Evolutionary conservation across 495 filamentous ascomycete genomes (phyloP).

Genomic region (Tuber magnatum): DNA sequence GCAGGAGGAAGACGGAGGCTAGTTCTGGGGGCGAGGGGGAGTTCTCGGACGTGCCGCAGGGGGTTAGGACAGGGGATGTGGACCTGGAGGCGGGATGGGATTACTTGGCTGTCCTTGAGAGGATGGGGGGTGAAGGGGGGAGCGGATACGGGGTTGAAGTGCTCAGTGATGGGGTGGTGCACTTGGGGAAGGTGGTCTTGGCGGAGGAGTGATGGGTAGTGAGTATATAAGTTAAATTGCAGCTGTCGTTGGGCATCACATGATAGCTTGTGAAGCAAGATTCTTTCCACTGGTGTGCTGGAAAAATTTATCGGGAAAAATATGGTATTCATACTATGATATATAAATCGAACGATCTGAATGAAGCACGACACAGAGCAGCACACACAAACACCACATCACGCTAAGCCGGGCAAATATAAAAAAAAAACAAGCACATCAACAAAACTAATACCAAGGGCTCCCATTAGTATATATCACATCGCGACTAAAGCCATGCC

Average conservation of each 20-base stretch:
- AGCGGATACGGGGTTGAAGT: constrained; percentile 61
- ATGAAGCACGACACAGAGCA: background rate
- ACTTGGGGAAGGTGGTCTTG: constrained; percentile 48
- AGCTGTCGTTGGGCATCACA: background rate
- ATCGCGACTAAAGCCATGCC: background rate
- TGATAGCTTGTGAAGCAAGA: background rate
- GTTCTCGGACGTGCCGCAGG: constrained; percentile 61
- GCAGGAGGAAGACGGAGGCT: constrained; percentile 12
- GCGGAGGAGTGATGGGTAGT: constrained; percentile 11
- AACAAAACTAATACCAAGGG: background rate
- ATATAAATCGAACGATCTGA: background rate
- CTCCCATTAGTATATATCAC: background rate
- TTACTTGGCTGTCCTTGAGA: constrained; percentile 73
- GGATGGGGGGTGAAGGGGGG: constrained; percentile 52
- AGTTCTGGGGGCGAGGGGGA: constrained; percentile 49
- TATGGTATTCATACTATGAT: no score
- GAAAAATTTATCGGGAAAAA: background rate
- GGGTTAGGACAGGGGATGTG: constrained; percentile 63
- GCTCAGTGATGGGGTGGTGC: constrained; percentile 59
- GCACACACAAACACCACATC: background rate
- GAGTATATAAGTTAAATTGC: background rate
- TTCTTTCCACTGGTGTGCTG: background rate
- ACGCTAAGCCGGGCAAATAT: background rate
- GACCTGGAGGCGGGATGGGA: constrained; percentile 60
- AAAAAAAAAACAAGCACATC: background rate